These are phyloP conservation scores for Cyberlindnera xishuangbannaensis DNA, from an alignment of 805 yeast species.

Conservation along the genomic window DNA sequence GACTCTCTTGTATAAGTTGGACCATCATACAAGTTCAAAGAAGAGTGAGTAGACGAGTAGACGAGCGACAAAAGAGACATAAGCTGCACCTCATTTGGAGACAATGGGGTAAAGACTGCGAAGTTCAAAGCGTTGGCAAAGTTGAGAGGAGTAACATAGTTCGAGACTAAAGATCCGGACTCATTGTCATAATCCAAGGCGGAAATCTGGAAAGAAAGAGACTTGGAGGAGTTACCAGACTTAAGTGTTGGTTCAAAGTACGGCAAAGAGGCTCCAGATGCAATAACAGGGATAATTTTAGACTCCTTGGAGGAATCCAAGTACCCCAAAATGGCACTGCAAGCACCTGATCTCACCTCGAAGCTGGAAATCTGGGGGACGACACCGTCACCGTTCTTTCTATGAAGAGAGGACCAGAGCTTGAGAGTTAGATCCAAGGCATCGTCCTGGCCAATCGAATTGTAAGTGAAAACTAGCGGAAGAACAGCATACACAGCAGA, in stretches of 20 bases:
- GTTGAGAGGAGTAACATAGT: conserved; percentile 55
- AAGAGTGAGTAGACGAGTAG: conserved; percentile 49
- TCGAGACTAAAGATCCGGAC: conserved; percentile 49
- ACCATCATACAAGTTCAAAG: conserved; percentile 78
- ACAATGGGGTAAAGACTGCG: conserved; percentile 66
- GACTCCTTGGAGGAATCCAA: conserved; percentile 28
- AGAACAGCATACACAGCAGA: conserved; percentile 47
- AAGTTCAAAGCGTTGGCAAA: conserved; percentile 58
- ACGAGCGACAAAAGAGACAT: conserved; percentile 59
- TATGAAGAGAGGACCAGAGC: conserved; percentile 52
- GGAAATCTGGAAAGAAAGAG: conserved; percentile 67
- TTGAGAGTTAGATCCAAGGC: conserved; percentile 53
- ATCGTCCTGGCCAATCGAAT: conserved; percentile 56
- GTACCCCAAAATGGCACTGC: conserved; percentile 73
- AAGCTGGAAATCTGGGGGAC: conserved; percentile 55
- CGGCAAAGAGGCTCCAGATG: conserved; percentile 62
- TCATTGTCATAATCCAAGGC: conserved; percentile 64
- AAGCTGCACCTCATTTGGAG: conserved; percentile 59
- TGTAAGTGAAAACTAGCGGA: conserved; percentile 60
- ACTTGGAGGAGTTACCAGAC: conserved; percentile 31
- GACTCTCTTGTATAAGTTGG: conserved; percentile 49
- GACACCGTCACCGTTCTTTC: conserved; percentile 45
- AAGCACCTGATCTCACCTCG: conserved; percentile 82
- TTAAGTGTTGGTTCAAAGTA: conserved; percentile 60
- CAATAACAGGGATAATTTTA: conserved; percentile 39